Evolutionary conservation across 768 basidiomycete genomes (phyloP).

Genomic region (Suillus clintonianus): DNA sequence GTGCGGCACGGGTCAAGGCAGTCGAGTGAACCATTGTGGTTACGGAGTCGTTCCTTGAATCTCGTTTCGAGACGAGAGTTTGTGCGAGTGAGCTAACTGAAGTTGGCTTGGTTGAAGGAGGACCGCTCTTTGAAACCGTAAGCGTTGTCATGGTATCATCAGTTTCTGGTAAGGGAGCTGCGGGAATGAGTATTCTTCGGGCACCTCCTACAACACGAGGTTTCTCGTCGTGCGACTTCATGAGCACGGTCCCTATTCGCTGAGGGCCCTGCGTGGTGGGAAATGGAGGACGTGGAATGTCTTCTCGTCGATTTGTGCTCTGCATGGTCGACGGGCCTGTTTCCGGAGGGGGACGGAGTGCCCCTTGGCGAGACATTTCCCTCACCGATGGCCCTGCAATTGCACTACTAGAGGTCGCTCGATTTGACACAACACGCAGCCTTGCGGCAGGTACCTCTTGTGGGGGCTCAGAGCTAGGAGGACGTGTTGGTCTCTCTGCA

Average conservation of each 20-base stretch:
- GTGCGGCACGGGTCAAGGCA: background rate
- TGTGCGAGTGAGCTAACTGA: background rate
- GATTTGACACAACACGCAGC: background rate
- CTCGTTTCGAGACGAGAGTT: background rate
- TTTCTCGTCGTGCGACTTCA: conserved; percentile 4
- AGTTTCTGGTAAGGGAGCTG: background rate
- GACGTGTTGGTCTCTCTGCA: background rate
- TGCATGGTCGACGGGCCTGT: background rate
- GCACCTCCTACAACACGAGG: conserved; percentile 22
- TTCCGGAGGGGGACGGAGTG: background rate
- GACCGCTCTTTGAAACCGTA: background rate
- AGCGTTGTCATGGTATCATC: background rate
- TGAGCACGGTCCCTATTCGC: background rate
- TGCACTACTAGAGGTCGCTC: background rate
- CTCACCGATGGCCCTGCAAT: background rate
- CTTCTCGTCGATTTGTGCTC: background rate
- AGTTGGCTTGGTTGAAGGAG: background rate
- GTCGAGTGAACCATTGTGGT: background rate
- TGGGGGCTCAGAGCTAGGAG: background rate
- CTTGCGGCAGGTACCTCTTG: background rate
- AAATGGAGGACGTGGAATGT: background rate
- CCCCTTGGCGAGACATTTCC: background rate
- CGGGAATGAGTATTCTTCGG: conserved; percentile 33
- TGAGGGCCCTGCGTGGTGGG: conserved; percentile 5
- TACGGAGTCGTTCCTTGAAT: background rate